Evolutionary conservation across 352 stramenopile genomes (phyloP).

Genomic region (Phytophthora fragariaefolia): DNA sequence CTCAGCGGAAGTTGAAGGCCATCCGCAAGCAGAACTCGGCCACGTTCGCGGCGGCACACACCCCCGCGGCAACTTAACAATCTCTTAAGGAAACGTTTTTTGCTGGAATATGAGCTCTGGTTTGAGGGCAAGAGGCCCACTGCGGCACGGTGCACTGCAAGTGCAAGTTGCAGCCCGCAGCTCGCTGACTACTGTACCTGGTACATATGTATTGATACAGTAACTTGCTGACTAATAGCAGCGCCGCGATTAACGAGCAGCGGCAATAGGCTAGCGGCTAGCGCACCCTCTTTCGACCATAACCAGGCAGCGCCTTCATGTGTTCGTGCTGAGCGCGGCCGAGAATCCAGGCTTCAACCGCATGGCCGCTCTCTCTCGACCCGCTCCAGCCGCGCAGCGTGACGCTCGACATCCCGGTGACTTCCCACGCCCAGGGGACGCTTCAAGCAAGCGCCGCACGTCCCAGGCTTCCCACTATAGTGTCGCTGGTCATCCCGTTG

Average conservation of each 20-base stretch:
- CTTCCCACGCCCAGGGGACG: no score
- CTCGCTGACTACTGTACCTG: no score
- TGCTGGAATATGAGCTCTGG: slow-evolving; percentile 14
- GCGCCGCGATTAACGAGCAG: background rate
- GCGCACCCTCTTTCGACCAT: slow-evolving; percentile 22
- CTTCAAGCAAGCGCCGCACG: no score
- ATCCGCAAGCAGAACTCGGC: slow-evolving; percentile 62
- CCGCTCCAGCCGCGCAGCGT: no score
- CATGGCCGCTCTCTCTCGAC: no score
- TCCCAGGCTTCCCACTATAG: no score
- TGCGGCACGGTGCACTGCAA: no score
- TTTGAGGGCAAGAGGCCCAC: background rate
- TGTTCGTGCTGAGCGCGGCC: slow-evolving; percentile 8
- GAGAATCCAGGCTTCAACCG: slow-evolving; percentile 21
- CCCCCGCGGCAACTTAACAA: background rate
- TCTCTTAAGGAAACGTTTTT: background rate
- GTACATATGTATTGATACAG: no score
- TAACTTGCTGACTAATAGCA: background rate
- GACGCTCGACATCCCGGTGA: no score
- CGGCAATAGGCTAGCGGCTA: background rate
- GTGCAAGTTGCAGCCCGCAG: background rate
- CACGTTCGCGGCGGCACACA: slow-evolving; percentile 41
- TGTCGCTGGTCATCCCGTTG: no score
- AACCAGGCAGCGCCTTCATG: no score
- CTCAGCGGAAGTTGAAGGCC: slow-evolving; percentile 48